Percentiles rank a stretch among this genome's conserved stretches.
Evolutionary conservation across 2,329 filamentous ascomycete genomes (phyloP).

Genomic region (Penicillium olsonii): DNA sequence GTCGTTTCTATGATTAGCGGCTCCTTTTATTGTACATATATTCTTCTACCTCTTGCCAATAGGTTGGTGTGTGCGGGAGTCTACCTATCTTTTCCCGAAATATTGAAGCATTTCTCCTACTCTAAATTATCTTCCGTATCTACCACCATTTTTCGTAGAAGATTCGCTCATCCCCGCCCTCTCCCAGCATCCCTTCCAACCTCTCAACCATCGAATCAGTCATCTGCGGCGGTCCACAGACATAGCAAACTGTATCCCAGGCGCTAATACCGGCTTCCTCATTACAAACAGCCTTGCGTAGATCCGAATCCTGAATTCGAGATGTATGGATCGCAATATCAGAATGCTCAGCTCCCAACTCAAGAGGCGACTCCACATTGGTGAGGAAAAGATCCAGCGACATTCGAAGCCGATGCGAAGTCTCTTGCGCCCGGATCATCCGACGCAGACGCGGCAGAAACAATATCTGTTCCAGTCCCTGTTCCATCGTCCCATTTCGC

Average conservation of each 20-base stretch:
- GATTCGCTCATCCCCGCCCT: slow-evolving; percentile 50
- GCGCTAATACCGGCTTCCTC: slow-evolving; percentile 30
- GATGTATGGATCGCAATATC: slow-evolving; percentile 31
- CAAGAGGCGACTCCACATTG: slow-evolving; percentile 16
- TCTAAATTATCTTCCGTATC: background rate
- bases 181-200: slow-evolving; percentile 40
- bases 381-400: slow-evolving; percentile 40
- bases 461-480: slow-evolving; percentile 40
- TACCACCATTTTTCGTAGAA: slow-evolving; percentile 68
- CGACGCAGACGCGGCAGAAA: slow-evolving; percentile 50
- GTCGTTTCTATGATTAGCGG: slow-evolving; percentile 13
- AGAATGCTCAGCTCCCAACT: slow-evolving; percentile 12
- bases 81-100: slow-evolving; percentile 18
- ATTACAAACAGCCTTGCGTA: slow-evolving; percentile 32
- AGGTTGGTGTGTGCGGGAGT: slow-evolving; percentile 22
- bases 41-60: slow-evolving; percentile 19
- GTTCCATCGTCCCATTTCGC: slow-evolving; percentile 11
- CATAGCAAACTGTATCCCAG: slow-evolving; percentile 58
- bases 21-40: slow-evolving; percentile 24
- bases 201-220: slow-evolving; percentile 64
- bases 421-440: slow-evolving; percentile 34
- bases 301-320: slow-evolving; percentile 40
- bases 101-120: slow-evolving; percentile 19
- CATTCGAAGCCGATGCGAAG: slow-evolving; percentile 30
- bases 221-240: slow-evolving; percentile 70